These are phyloP conservation scores for Stropharia rugosoannulata DNA, from an alignment of 768 basidiomycete species.

Conservation along the genomic window DNA sequence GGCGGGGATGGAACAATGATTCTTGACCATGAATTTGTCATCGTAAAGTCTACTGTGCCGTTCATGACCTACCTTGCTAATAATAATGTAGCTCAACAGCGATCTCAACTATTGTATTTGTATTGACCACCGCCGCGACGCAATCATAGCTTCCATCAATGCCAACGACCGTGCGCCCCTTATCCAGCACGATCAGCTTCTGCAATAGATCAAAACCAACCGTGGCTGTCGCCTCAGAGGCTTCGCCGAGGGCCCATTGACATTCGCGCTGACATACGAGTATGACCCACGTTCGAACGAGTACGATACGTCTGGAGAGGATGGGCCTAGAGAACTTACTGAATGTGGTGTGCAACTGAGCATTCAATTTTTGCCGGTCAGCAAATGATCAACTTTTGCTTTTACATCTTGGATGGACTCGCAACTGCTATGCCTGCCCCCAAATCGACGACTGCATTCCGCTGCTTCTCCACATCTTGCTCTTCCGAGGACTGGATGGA, in stretches of 20 bases:
- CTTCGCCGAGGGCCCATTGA: slow-evolving; percentile 81
- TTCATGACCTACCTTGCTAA: background rate
- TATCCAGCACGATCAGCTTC: slow-evolving; percentile 80
- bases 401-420: too few species aligned
- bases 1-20: slow-evolving; percentile 94
- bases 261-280: slow-evolving; percentile 92
- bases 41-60: slow-evolving; percentile 49
- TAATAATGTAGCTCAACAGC: slow-evolving; percentile 65
- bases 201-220: slow-evolving; percentile 86
- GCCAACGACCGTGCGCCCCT: slow-evolving; percentile 64
- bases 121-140: slow-evolving; percentile 91
- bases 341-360: too few species aligned
- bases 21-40: slow-evolving; percentile 92
- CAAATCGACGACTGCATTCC: too few species aligned
- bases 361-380: too few species aligned
- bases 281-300: slow-evolving; percentile 78
- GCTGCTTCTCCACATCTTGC: too few species aligned
- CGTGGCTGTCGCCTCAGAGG: slow-evolving; percentile 82
- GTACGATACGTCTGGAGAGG: slow-evolving; percentile 88
- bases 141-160: slow-evolving; percentile 70
- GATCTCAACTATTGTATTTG: slow-evolving; percentile 98
- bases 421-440: too few species aligned
- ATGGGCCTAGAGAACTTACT: too few species aligned
- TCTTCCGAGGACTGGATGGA: too few species aligned
- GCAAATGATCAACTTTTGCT: too few species aligned